Conservation (phyloP, 1,284 basidiomycete genomes). For the Exsudoporus floridanus region DNA sequence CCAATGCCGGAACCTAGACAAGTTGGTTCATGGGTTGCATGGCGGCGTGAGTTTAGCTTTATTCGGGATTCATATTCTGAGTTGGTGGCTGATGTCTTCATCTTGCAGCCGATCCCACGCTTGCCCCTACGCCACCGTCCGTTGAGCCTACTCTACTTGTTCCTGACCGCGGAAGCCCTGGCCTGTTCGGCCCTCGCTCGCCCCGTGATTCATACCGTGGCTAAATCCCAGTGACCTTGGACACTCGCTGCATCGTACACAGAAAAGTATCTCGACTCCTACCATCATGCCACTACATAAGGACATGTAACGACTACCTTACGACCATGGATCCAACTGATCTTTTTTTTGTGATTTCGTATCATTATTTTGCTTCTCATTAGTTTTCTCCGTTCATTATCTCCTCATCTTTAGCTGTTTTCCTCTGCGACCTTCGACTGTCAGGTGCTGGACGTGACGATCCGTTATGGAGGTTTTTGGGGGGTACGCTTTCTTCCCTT, state of each 20-base stretch:
- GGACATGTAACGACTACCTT: slow-evolving; percentile 20
- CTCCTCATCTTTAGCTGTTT: not conserved
- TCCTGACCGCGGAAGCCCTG: slow-evolving; percentile 54
- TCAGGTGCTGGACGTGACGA: not conserved
- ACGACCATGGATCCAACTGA: slow-evolving; percentile 16
- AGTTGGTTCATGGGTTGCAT: slow-evolving; percentile 58
- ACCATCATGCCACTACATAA: not conserved
- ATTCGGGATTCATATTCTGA: slow-evolving; percentile 10
- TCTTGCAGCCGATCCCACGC: slow-evolving; percentile 45
- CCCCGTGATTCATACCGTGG: slow-evolving; percentile 41
- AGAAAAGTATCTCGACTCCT: not conserved
- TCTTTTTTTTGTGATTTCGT: slow-evolving; percentile 11
- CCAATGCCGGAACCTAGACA: slow-evolving; percentile 40
- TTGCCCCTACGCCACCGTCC: slow-evolving; percentile 51
- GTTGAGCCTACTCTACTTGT: slow-evolving; percentile 53
- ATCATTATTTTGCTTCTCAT: slow-evolving; percentile 29
- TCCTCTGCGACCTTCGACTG: not conserved
- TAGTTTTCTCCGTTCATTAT: not conserved
- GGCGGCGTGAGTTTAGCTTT: slow-evolving; percentile 58
- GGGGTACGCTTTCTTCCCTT: not conserved
- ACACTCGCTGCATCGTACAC: not conserved
- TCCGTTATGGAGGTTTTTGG: not conserved
- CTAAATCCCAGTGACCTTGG: slow-evolving; percentile 3
- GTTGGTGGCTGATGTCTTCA: slow-evolving; percentile 6
- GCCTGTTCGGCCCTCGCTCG: slow-evolving; percentile 64